Percentiles rank a stretch among this genome's conserved stretches.
Evolutionary conservation across 139 green algal species (phyloP).

Genomic region (Spirogloea muscicola): DNA sequence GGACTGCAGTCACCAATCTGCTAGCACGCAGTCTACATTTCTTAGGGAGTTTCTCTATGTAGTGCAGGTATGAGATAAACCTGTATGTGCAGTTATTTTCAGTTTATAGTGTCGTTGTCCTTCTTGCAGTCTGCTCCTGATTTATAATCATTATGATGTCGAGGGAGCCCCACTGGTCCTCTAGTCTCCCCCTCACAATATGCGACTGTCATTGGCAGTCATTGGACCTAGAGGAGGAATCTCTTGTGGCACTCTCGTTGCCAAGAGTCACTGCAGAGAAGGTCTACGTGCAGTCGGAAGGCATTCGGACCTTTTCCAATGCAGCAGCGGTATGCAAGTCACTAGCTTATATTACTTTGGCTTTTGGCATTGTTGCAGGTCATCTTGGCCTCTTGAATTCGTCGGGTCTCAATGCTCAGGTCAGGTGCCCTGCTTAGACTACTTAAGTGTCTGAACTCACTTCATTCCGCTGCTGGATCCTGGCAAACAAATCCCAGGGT

Average conservation of each 20-base stretch:
- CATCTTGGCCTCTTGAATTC: too few relatives aligned
- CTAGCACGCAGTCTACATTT: constrained; percentile 65
- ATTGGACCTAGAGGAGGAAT: constrained; percentile 37
- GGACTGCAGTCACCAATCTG: constrained; percentile 49
- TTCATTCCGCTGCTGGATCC: too few relatives aligned
- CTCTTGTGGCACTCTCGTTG: constrained; percentile 57
- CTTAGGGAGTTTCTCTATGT: constrained; percentile 67
- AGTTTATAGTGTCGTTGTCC: not conserved
- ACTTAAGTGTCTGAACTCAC: too few relatives aligned
- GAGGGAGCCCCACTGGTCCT: too few relatives aligned
- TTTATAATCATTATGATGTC: too few relatives aligned
- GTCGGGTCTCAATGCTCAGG: too few relatives aligned
- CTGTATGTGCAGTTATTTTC: not conserved
- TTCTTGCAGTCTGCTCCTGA: too few relatives aligned
- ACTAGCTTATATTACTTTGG: too few relatives aligned
- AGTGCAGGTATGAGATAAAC: constrained; percentile 27
- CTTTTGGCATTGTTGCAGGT: too few relatives aligned
- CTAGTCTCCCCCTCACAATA: not conserved
- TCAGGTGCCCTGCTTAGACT: too few relatives aligned
- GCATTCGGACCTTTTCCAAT: constrained; percentile 57
- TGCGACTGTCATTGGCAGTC: not conserved
- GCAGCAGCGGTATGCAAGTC: constrained; percentile 32
- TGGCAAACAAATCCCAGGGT: too few relatives aligned
- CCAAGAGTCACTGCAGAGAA: constrained; percentile 60
- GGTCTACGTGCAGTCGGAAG: constrained; percentile 60